Percentiles rank a stretch among this genome's conserved stretches.
These are phyloP conservation scores for Crotalaria pallida DNA, from an alignment of 306 rosid species.

Conservation along the genomic window DNA sequence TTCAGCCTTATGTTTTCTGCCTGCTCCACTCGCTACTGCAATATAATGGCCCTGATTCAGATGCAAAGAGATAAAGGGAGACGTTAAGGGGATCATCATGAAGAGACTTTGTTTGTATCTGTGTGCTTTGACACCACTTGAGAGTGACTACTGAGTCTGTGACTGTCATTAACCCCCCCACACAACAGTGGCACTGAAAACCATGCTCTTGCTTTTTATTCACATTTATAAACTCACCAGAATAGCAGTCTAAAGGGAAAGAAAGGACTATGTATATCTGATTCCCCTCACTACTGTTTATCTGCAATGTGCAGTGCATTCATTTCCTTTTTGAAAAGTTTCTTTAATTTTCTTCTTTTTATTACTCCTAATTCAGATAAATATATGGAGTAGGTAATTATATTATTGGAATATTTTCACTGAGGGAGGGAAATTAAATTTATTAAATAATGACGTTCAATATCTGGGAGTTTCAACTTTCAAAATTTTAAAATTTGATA, in stretches of 20 bases:
- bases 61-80: constrained; percentile 25
- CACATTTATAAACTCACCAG: constrained; percentile 50
- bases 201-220: constrained; percentile 49
- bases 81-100: constrained; percentile 32
- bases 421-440: too few species aligned
- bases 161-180: constrained; percentile 53
- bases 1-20: background rate
- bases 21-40: constrained; percentile 33
- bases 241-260: constrained; percentile 20
- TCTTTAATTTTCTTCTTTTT: background rate
- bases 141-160: constrained; percentile 66
- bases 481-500: too few species aligned
- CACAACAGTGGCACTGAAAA: constrained; percentile 85
- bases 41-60: constrained; percentile 80
- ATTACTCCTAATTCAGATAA: too few species aligned
- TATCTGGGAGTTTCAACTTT: too few species aligned
- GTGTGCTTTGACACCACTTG: too few species aligned
- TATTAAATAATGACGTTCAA: too few species aligned
- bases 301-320: too few species aligned
- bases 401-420: too few species aligned
- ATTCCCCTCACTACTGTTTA: too few species aligned
- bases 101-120: constrained; percentile 58
- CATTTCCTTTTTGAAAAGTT: background rate
- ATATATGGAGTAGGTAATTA: background rate
- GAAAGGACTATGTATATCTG: constrained; percentile 1